Conservation (phyloP, 805 yeast species). For the Saturnispora bothae region DNA sequence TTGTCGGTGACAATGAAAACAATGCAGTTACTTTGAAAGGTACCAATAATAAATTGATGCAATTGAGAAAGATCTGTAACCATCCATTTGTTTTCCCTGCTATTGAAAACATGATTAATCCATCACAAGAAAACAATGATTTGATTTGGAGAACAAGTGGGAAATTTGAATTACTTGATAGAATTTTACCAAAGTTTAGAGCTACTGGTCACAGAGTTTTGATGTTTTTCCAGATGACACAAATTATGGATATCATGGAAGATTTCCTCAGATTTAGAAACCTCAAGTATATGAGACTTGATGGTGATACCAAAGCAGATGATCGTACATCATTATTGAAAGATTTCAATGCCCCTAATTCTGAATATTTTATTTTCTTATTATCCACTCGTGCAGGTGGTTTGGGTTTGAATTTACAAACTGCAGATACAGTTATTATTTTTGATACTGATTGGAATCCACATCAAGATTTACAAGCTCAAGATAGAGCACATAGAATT, state of each 20-base stretch:
- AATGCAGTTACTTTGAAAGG: conserved; percentile 61
- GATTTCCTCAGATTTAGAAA: conserved; percentile 60
- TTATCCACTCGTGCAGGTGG: conserved; percentile 87
- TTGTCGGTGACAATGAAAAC: conserved; percentile 48
- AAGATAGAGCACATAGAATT: conserved; percentile 83
- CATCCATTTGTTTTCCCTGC: conserved; percentile 85
- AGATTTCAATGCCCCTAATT: conserved; percentile 61
- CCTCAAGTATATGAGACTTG: conserved; percentile 65
- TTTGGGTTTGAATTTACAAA: conserved; percentile 73
- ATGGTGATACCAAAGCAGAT: conserved; percentile 77
- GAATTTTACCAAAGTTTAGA: conserved; percentile 65
- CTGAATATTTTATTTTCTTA: conserved; percentile 70
- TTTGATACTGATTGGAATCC: conserved; percentile 91
- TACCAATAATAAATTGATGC: conserved; percentile 76
- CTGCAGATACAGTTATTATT: conserved; percentile 79
- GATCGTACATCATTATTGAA: conserved; percentile 70
- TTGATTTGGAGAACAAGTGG: conserved; percentile 70
- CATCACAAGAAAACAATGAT: conserved; percentile 51
- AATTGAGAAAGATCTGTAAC: conserved; percentile 72
- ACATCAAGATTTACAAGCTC: conserved; percentile 85
- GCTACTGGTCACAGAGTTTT: conserved; percentile 69
- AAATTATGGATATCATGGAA: conserved; percentile 84
- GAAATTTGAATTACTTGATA: conserved; percentile 68
- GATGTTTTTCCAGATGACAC: conserved; percentile 83
- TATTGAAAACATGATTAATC: conserved; percentile 61